Conservation (phyloP, 164 flowering plant species). For the Nymphaea colorata region DNA sequence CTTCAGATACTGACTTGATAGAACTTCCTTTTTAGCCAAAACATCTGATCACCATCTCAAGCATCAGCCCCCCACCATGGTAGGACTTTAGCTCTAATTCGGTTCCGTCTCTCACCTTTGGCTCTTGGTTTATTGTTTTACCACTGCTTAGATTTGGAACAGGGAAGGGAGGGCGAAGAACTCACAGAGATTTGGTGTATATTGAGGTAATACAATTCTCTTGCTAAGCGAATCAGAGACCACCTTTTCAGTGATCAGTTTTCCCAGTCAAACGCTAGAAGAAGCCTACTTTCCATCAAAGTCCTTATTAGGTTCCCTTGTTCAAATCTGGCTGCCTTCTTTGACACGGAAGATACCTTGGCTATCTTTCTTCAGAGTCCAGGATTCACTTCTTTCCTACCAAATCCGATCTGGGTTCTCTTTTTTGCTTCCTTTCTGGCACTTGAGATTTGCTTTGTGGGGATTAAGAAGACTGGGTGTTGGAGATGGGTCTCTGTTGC, state of each 20-base stretch:
- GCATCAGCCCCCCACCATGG: not conserved
- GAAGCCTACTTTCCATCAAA: too few relatives aligned
- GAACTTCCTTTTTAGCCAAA: not conserved
- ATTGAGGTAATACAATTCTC: not conserved
- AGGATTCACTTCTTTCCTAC: constrained; percentile 1
- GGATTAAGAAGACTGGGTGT: not conserved
- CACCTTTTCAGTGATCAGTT: not conserved
- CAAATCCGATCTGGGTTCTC: constrained; percentile 8
- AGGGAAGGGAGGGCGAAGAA: too few relatives aligned
- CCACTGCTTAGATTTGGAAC: too few relatives aligned
- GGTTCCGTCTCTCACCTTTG: not conserved
- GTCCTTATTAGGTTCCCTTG: not conserved
- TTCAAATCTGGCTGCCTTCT: not conserved
- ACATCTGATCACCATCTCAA: not conserved
- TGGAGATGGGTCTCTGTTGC: constrained; percentile 21
- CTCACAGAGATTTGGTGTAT: too few relatives aligned
- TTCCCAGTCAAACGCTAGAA: too few relatives aligned
- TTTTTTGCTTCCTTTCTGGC: not conserved
- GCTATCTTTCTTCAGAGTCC: not conserved
- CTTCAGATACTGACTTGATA: too few relatives aligned
- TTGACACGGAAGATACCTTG: not conserved
- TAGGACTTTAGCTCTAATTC: not conserved
- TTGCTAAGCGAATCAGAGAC: not conserved
- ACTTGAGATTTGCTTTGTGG: not conserved
- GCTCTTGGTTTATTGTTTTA: not conserved